Percentiles rank a stretch among this genome's conserved stretches.
Conservation (phyloP, 495 filamentous ascomycete species). For the Aspergillus mulundensis region DNA sequence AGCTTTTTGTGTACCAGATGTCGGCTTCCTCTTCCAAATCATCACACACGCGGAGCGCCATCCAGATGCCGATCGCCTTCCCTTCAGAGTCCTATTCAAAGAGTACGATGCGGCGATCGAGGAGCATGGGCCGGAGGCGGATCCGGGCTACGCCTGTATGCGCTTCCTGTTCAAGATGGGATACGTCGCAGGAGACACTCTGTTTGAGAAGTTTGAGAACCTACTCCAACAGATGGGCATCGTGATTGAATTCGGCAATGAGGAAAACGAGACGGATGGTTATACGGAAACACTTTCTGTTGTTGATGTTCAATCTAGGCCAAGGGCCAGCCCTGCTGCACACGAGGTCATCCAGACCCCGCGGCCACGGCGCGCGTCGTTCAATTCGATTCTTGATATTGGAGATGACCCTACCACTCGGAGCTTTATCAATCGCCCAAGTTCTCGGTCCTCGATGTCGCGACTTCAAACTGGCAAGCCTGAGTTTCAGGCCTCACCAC, state of each 20-base stretch:
- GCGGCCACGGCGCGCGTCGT: conserved; percentile 51
- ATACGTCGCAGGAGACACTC: conserved; percentile 36
- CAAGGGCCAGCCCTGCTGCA: conserved; percentile 16
- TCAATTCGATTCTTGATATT: conserved; percentile 53
- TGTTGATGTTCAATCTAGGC: conserved; percentile 20
- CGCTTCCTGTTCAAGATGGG: conserved; percentile 80
- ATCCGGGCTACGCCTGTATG: conserved; percentile 69
- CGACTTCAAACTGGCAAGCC: conserved; percentile 39
- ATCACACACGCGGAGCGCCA: conserved; percentile 65
- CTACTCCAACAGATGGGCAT: conserved; percentile 64
- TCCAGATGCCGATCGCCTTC: conserved; percentile 57
- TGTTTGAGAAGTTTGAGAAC: conserved; percentile 65
- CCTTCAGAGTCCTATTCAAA: conserved; percentile 74
- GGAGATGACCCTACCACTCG: conserved; percentile 45
- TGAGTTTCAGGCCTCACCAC: conserved; percentile 28
- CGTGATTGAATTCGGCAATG: conserved; percentile 55
- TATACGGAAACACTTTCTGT: conserved; percentile 23
- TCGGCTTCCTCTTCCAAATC: conserved; percentile 73
- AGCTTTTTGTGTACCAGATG: conserved; percentile 50
- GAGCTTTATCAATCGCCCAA: conserved; percentile 36
- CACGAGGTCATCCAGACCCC: conserved; percentile 24
- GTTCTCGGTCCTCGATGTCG: conserved; percentile 48
- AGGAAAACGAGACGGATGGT: conserved; percentile 27
- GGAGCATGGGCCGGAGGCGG: conserved; percentile 61
- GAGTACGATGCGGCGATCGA: conserved; percentile 72